These are phyloP conservation scores for Neurospora sp. DNA, from an alignment of 495 filamentous ascomycete species.

Conservation along the genomic window DNA sequence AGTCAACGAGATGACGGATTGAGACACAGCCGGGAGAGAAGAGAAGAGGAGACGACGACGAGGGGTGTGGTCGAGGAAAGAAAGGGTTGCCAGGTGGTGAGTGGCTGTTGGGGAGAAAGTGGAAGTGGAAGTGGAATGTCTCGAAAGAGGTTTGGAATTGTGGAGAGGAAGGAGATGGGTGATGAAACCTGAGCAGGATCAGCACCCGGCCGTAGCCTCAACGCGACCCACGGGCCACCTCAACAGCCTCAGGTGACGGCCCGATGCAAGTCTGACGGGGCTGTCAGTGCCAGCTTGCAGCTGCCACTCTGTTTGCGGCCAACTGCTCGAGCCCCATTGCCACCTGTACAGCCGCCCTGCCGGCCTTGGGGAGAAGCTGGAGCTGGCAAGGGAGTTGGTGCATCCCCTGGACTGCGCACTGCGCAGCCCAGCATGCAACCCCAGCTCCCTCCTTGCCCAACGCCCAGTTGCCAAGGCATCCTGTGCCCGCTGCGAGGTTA, in stretches of 20 bases:
- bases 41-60: not conserved
- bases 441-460: not conserved
- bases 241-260: not conserved
- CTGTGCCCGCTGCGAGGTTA: not conserved
- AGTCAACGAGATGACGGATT: not conserved
- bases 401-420: not conserved
- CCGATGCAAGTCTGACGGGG: not conserved
- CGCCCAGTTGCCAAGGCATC: not conserved
- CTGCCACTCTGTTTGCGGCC: accelerated
- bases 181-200: constrained; percentile 22
- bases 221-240: not conserved
- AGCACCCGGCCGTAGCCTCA: constrained; percentile 15
- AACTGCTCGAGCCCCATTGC: not conserved
- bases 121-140: constrained; percentile 13
- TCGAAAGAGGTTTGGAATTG: constrained; percentile 20
- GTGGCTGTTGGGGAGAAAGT: constrained; percentile 3
- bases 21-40: not conserved
- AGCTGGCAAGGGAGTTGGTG: not conserved
- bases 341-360: not conserved
- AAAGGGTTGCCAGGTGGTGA: not conserved
- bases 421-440: not conserved
- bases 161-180: constrained; percentile 15
- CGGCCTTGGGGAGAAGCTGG: not conserved
- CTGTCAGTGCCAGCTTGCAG: accelerated
- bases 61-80: not conserved